Evolutionary conservation across 805 yeast species (phyloP), one percentile per base, ranked within the genome.

Genomic region (Blastobotrys peoriensis): DNA sequence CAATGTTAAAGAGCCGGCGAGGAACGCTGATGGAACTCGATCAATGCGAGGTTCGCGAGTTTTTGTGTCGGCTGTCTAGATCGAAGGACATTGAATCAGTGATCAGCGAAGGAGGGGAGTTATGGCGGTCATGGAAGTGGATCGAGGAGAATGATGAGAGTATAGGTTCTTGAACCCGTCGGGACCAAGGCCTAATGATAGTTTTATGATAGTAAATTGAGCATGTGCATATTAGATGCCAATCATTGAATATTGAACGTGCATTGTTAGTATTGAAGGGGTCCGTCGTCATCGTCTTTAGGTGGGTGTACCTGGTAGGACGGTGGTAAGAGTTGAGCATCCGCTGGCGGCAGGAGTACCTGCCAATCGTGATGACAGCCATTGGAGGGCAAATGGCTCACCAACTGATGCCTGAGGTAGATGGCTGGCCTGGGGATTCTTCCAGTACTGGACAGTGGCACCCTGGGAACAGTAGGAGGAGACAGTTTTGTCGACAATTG

Each of bases 121-220:
- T 84, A 36, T 86, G 95, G 95, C 70, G 96, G 51, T 82, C 79
- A 55, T 85, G 91, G 86, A 65, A 84, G 33, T 85, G 78, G 71
- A 64, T 68, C 46, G 84, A 79, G 58, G 66, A 74, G 53, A 69
- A 73, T 54, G 83, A 78, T 23, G 56, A 45, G 27, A 49, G 51
- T 16, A n/a, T 40, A 48, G 21, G 18, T 39, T 20, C n/a, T n/a
- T n/a, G n/a, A n/a, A n/a, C n/a, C n/a, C n/a, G n/a, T n/a, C n/a
- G n/a, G n/a, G n/a, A n/a, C n/a, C n/a, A n/a, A n/a, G n/a, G n/a
- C n/a, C n/a, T n/a, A n/a, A n/a, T n/a, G n/a, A n/a, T n/a, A n/a
- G n/a, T n/a, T n/a, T n/a, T n/a, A n/a, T n/a, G n/a, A n/a, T n/a
- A n/a, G n/a, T n/a, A n/a, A n/a, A n/a, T n/a, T n/a, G n/a, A n/a